Conservation (phyloP, 2,329 filamentous ascomycete species). For the Aspergillus tanneri region DNA sequence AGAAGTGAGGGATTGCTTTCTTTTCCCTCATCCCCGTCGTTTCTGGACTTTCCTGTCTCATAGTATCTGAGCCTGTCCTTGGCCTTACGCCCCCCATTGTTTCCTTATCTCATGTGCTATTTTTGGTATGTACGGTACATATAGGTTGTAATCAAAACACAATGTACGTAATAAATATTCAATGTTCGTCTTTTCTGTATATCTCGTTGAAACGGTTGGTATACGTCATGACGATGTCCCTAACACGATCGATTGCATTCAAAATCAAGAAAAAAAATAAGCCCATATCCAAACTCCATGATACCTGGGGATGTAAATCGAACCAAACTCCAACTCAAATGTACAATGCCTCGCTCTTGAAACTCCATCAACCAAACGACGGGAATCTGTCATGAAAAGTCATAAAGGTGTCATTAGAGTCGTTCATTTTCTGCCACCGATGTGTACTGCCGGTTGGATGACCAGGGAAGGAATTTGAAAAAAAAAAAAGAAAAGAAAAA, state of each 20-base stretch:
- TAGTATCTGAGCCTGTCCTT: slow-evolving; percentile 7
- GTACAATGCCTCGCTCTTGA: too few relatives aligned
- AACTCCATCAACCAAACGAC: too few relatives aligned
- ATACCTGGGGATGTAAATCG: background rate
- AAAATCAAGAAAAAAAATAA: background rate
- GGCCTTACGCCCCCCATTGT: slow-evolving; percentile 7
- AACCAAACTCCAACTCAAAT: too few relatives aligned
- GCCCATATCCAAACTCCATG: background rate
- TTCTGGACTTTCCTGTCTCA: background rate
- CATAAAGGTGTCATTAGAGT: background rate
- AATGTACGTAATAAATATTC: slow-evolving; percentile 11
- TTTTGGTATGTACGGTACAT: slow-evolving; percentile 17
- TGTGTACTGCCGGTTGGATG: too few relatives aligned
- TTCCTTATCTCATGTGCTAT: slow-evolving; percentile 8
- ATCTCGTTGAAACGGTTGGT: too few relatives aligned
- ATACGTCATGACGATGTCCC: too few relatives aligned
- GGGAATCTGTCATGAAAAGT: background rate
- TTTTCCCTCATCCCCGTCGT: background rate
- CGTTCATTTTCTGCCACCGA: too few relatives aligned
- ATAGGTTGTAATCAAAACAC: slow-evolving; percentile 9
- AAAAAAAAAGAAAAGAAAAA: background rate
- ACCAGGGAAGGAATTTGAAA: too few relatives aligned
- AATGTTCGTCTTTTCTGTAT: too few relatives aligned
- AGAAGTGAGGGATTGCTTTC: too few relatives aligned
- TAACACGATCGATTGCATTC: background rate